Evolutionary conservation across 1,139 yeast genomes (phyloP).

Genomic region (Insectozyma bohioensis): DNA sequence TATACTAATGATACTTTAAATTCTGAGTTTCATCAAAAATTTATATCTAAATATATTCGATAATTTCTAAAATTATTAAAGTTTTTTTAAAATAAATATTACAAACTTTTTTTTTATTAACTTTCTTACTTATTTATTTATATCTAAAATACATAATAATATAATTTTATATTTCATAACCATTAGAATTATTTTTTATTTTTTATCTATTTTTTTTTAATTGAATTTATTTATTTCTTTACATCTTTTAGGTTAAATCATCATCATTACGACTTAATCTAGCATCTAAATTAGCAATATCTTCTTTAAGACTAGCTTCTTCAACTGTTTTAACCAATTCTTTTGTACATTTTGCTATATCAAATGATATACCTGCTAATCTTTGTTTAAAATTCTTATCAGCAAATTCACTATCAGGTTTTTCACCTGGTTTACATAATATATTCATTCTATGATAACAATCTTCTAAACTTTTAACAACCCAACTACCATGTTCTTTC

Average conservation of each 20-base stretch:
- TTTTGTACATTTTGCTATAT: constrained; percentile 93
- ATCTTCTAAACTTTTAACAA: constrained; percentile 80
- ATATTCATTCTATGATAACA: constrained; percentile 78
- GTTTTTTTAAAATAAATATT: too few relatives aligned
- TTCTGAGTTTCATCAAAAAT: constrained; percentile 70
- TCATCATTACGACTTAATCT: constrained; percentile 40
- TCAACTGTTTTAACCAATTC: constrained; percentile 95
- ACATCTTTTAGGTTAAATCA: constrained; percentile 30
- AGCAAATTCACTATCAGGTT: constrained; percentile 66
- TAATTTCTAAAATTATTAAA: too few relatives aligned
- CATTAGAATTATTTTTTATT: too few relatives aligned
- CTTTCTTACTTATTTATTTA: too few relatives aligned
- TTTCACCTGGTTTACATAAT: constrained; percentile 55
- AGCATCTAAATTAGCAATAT: constrained; percentile 56
- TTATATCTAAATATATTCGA: constrained; percentile 63
- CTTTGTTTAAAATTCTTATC: constrained; percentile 90
- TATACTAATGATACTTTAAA: constrained; percentile 66
- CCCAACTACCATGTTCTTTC: constrained; percentile 90
- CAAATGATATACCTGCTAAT: constrained; percentile 93
- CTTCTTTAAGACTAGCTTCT: constrained; percentile 86
- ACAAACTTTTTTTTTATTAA: too few relatives aligned
- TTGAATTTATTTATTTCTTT: too few relatives aligned
- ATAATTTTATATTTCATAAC: too few relatives aligned
- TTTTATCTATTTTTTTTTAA: too few relatives aligned
- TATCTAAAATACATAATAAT: too few relatives aligned